A percentile compares a stretch with the other conserved stretches of the same genome.
Evolutionary conservation across 257 asterid genomes (phyloP).

Genomic region (Haberlea rhodopensis): DNA sequence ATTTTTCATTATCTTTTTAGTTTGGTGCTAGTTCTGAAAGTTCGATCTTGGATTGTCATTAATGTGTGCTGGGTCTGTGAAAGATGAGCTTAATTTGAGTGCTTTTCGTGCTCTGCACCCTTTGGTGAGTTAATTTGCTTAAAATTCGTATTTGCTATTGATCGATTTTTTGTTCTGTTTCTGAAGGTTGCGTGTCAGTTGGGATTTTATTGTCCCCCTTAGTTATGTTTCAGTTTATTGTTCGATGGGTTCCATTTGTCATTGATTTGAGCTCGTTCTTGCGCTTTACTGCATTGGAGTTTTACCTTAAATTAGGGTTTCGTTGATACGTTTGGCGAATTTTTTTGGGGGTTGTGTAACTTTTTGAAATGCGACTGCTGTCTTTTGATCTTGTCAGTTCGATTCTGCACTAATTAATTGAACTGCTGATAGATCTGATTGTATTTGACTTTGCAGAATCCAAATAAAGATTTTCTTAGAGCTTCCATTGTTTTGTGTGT

Average conservation of each 20-base stretch:
- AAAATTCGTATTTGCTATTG: background rate
- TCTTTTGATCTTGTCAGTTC: background rate
- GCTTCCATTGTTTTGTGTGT: conserved; percentile 9
- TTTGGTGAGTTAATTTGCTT: background rate
- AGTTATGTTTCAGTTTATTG: conserved; percentile 5
- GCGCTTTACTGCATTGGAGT: conserved; percentile 24
- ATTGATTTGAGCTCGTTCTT: conserved; percentile 19
- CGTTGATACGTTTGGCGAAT: conserved; percentile 11
- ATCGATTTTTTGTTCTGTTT: background rate
- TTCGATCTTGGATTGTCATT: background rate
- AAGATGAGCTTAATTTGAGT: background rate
- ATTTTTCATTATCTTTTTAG: background rate
- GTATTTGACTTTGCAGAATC: conserved; percentile 24
- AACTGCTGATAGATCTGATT: conserved; percentile 18
- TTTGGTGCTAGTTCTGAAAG: background rate
- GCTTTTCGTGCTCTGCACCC: background rate
- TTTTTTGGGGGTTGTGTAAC: conserved; percentile 6
- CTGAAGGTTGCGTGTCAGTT: background rate
- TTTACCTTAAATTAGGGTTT: conserved; percentile 41
- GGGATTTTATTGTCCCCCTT: conserved; percentile 19
- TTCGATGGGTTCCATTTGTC: conserved; percentile 10
- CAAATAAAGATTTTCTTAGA: conserved; percentile 10
- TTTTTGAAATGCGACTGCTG: conserved; percentile 1
- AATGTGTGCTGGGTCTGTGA: background rate
- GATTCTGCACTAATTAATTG: conserved; percentile 16